phyloP scores from a whole-genome alignment of 2,329 filamentous ascomycete species.

The Fusarium xyrophilum region DNA sequence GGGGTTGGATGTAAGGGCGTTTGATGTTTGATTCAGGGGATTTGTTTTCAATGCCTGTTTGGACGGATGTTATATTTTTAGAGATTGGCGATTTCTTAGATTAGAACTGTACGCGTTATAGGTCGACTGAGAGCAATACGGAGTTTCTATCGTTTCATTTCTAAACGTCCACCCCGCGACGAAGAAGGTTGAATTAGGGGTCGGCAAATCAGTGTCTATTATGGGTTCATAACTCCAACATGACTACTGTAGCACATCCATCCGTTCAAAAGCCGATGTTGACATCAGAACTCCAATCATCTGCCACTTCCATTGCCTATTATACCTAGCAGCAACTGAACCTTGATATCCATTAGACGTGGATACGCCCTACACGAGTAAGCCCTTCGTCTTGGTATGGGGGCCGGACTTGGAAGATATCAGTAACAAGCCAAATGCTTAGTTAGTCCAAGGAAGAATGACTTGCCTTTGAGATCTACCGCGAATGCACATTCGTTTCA shows the following conservation, averaged over 20 bases:
- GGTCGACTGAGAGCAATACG: background rate
- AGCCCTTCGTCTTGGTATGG: background rate
- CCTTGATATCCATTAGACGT: background rate
- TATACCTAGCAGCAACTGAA: background rate
- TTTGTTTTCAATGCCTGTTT: conserved; percentile 15
- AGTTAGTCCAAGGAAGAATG: too few relatives aligned
- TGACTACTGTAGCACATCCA: background rate
- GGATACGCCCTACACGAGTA: background rate
- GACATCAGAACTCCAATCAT: background rate
- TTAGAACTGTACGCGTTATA: conserved; percentile 6
- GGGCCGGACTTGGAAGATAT: background rate
- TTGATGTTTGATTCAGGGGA: background rate
- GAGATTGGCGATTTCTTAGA: background rate
- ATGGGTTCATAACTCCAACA: background rate
- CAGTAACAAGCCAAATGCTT: background rate
- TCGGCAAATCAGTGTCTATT: background rate
- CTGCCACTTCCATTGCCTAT: background rate
- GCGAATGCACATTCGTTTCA: background rate
- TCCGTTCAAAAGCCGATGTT: background rate
- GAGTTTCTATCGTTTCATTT: background rate
- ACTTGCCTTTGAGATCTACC: background rate
- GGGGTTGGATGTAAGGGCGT: conserved; percentile 2
- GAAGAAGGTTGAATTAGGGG: background rate
- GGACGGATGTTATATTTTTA: conserved; percentile 12
- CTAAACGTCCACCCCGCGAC: background rate